phyloP scores from a whole-genome alignment of 345 rosid species.

The Mangifera indica region DNA sequence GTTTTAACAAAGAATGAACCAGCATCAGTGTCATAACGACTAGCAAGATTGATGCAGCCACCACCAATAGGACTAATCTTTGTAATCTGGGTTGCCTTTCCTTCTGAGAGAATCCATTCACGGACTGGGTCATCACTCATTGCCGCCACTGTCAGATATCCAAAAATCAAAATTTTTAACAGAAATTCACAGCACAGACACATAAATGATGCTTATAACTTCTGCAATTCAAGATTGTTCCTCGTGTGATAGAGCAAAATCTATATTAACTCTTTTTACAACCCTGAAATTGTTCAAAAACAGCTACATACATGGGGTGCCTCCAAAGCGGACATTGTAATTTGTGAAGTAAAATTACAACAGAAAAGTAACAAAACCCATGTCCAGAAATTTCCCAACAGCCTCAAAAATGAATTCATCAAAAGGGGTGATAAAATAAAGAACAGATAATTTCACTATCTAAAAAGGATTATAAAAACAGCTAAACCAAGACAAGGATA shows the following conservation, averaged over 20 bases:
- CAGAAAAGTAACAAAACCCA: not conserved
- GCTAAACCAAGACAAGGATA: not conserved
- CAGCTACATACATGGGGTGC: too few species aligned
- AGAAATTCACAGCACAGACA: not conserved
- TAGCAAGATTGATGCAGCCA: conserved; percentile 87
- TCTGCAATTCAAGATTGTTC: not conserved
- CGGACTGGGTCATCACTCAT: conserved; percentile 80
- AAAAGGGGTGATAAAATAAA: not conserved
- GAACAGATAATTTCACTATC: not conserved
- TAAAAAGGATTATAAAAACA: not conserved
- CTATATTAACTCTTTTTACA: not conserved
- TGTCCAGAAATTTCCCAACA: not conserved
- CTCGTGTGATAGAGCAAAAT: not conserved
- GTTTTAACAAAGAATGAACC: conserved; percentile 87
- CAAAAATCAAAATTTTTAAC: conserved; percentile 12
- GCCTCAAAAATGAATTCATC: not conserved
- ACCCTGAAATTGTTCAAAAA: too few species aligned
- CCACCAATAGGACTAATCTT: conserved; percentile 82
- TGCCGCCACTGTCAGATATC: conserved; percentile 53
- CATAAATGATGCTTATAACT: conserved; percentile 2
- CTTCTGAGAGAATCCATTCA: conserved; percentile 84
- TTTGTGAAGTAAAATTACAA: too few species aligned
- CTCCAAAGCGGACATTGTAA: too few species aligned
- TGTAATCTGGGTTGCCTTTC: conserved; percentile 71
- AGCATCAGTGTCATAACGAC: conserved; percentile 74